phyloP scores from a whole-genome alignment of 192 early-diverging fungal species.

The Cladochytrium replicatum region DNA sequence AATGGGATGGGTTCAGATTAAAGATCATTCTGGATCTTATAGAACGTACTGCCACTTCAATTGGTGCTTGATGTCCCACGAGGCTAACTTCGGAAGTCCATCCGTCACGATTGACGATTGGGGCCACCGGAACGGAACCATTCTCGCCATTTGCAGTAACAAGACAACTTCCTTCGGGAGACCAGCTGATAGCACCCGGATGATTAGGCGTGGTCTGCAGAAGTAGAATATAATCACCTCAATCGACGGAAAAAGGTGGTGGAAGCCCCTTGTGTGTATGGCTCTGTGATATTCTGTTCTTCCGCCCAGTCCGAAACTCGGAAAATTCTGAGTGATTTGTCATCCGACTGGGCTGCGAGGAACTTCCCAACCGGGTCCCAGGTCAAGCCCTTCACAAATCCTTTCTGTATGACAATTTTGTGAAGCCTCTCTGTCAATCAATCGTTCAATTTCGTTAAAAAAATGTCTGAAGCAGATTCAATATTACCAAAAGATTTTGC shows the following conservation, averaged over 20 bases:
- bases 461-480: not conserved
- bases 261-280: constrained; percentile 66
- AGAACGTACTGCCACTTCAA: constrained; percentile 68
- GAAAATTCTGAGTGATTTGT: constrained; percentile 81
- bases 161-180: constrained; percentile 93
- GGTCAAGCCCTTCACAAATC: constrained; percentile 92
- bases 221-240: constrained; percentile 36
- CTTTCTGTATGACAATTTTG: constrained; percentile 57
- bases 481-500: constrained; percentile 61
- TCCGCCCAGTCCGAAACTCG: constrained; percentile 75
- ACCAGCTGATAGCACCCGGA: constrained; percentile 57
- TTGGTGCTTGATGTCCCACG: constrained; percentile 77
- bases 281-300: constrained; percentile 62
- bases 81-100: constrained; percentile 74
- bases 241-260: constrained; percentile 84
- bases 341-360: constrained; percentile 88
- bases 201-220: not conserved
- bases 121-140: constrained; percentile 62
- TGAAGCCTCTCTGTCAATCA: constrained; percentile 32
- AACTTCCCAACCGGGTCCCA: constrained; percentile 95
- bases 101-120: constrained; percentile 63
- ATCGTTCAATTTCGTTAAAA: constrained; percentile 25
- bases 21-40: not conserved
- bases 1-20: constrained; percentile 1
- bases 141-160: constrained; percentile 83